These are phyloP conservation scores for Anthostomella pinea DNA, from an alignment of 2,329 filamentous ascomycete genomes.

Conservation along the genomic window DNA sequence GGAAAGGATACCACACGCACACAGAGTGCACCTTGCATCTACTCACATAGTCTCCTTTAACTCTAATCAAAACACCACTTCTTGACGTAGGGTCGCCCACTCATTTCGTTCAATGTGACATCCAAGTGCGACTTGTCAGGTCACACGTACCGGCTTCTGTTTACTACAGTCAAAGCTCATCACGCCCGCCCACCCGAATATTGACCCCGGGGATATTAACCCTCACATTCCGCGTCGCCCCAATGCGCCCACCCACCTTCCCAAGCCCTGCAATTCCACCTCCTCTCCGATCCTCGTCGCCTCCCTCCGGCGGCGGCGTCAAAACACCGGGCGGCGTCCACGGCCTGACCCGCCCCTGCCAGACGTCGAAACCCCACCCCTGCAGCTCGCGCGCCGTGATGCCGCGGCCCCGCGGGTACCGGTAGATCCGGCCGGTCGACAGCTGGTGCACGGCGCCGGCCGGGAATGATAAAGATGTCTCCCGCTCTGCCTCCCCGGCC, in stretches of 20 bases:
- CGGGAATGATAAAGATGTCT: conserved; percentile 20
- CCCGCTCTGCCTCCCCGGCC: conserved; percentile 2
- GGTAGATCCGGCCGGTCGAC: conserved; percentile 34
- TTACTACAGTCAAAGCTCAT: conserved; percentile 22
- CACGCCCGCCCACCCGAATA: conserved; percentile 23
- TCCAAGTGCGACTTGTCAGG: too few relatives aligned
- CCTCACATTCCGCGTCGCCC: conserved; percentile 20
- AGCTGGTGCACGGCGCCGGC: conserved; percentile 36
- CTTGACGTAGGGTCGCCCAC: too few relatives aligned
- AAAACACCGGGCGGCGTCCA: conserved; percentile 32
- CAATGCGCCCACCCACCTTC: conserved; percentile 21
- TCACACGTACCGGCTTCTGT: neutral
- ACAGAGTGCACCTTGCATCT: too few relatives aligned
- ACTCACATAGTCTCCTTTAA: too few relatives aligned
- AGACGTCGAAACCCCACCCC: conserved; percentile 37
- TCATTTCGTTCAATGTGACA: too few relatives aligned
- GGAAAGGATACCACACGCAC: too few relatives aligned
- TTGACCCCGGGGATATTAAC: conserved; percentile 26
- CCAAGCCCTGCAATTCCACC: neutral
- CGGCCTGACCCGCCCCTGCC: conserved; percentile 34
- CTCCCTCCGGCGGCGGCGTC: conserved; percentile 19
- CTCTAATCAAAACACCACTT: too few relatives aligned
- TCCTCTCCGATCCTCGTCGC: neutral
- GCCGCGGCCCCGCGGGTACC: conserved; percentile 32
- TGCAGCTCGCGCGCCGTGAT: conserved; percentile 29